These are phyloP conservation scores for Pinus tabuliformis DNA, from an alignment of 75 land plant species.

Conservation along the genomic window DNA sequence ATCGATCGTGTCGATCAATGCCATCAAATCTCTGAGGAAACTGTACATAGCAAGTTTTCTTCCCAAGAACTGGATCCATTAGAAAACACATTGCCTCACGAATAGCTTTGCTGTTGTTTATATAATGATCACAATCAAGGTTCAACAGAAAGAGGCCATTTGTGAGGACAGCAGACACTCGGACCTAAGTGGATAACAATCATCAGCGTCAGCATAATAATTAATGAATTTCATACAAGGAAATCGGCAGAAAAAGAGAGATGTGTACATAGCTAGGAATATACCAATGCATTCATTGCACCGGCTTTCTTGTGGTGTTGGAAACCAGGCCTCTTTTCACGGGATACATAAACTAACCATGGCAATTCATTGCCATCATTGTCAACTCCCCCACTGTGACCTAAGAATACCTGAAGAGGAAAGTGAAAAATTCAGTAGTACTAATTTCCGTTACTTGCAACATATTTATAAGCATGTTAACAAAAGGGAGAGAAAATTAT, in stretches of 20 bases:
- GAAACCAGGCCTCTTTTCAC: constrained; percentile 91
- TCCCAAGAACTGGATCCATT: constrained; percentile 80
- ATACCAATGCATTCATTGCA: constrained; percentile 93
- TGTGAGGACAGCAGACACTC: constrained; percentile 82
- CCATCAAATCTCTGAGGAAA: constrained; percentile 90
- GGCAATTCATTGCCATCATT: constrained; percentile 84
- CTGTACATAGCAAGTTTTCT: constrained; percentile 79
- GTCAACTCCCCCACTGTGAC: constrained; percentile 86
- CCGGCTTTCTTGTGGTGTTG: constrained; percentile 92
- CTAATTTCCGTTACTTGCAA: no score
- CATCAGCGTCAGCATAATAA: not conserved
- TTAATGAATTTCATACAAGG: not conserved
- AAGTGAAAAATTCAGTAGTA: not conserved
- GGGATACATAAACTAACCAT: constrained; percentile 81
- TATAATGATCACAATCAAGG: constrained; percentile 89
- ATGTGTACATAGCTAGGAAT: not conserved
- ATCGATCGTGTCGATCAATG: constrained; percentile 82
- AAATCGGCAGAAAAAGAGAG: not conserved
- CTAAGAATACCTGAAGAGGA: constrained; percentile 64
- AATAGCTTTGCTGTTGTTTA: constrained; percentile 85
- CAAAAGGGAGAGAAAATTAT: not conserved
- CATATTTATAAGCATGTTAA: not conserved
- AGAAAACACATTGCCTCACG: constrained; percentile 88
- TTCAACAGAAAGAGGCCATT: constrained; percentile 78
- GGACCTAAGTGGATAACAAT: constrained; percentile 37